phyloP scores from a whole-genome alignment of 768 basidiomycete species.

The Macrolepiota dolichaula region DNA sequence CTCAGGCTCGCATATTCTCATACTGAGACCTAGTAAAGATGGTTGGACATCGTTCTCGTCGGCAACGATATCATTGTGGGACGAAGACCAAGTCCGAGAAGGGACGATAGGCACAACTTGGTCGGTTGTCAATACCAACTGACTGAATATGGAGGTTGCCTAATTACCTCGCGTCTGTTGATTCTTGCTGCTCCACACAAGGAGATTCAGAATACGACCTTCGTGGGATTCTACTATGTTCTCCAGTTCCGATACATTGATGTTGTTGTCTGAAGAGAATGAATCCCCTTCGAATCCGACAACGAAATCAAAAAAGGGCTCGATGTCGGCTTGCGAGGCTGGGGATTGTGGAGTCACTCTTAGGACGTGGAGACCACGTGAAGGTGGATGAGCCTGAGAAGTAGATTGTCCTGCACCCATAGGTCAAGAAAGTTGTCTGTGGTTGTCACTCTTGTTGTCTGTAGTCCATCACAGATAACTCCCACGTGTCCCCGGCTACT shows the following conservation, averaged over 20 bases:
- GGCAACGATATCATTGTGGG: constrained; percentile 25
- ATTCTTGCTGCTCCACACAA: constrained; percentile 84
- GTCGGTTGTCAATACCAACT: constrained; percentile 4
- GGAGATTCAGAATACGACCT: constrained; percentile 60
- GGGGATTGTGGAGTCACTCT: constrained; percentile 89
- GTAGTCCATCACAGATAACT: not conserved
- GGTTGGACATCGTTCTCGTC: constrained; percentile 55
- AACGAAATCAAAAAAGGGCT: constrained; percentile 96
- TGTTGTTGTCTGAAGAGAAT: constrained; percentile 43
- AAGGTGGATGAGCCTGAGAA: constrained; percentile 45
- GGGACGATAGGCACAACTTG: constrained; percentile 78
- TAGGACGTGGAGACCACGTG: constrained; percentile 78
- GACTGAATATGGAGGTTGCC: not conserved
- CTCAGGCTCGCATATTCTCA: constrained; percentile 91
- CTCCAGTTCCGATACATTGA: constrained; percentile 72
- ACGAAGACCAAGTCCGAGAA: constrained; percentile 77
- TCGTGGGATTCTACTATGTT: constrained; percentile 82
- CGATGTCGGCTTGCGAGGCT: constrained; percentile 79
- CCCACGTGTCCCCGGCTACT: not conserved
- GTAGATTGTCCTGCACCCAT: constrained; percentile 81
- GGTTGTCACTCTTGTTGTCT: not conserved
- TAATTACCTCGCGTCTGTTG: constrained; percentile 61
- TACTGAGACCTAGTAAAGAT: constrained; percentile 89
- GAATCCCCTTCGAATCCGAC: constrained; percentile 83
- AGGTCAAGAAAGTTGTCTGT: not conserved